Evolutionary conservation across 371 early-diverging fungal species (phyloP), one percentile per base, ranked within the genome.

Genomic region (Syncephalastrum monosporum): DNA sequence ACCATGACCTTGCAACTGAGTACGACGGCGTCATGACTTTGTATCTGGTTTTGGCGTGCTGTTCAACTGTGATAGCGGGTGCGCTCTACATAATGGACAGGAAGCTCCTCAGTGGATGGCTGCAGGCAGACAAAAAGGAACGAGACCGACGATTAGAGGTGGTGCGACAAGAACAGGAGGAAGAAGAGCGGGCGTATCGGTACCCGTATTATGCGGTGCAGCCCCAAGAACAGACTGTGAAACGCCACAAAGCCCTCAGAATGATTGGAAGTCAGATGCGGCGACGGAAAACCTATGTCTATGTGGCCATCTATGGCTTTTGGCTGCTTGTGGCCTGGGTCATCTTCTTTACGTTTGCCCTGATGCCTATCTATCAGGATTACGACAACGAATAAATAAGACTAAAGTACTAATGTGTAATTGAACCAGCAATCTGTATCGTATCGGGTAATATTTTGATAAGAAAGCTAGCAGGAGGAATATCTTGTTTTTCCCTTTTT

Each of bases 1-100:
- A 43, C 2, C 6, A 42, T 0, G 77, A 77, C 53, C 55, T 74
- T 2, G 55, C 63, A 33, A 49, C 47, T 16, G 74, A 77, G 24
- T 77, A 77, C 45, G 51, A 70, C 55, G 72, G 77, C 10, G 77
- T 77, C 42, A 77, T 77, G 77, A 57, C 64, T 21, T 45, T 77
- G 1, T 77, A 74, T 38, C 29, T 77, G 19, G 59, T 64, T 19
- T 70, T 13, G 43, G 70, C 14, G 67, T 58, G 1, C 43, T 49
- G 14, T 7, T 72, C 3, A 72, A 72, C 52, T 67, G 69, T 62
- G 3, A 61, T 77, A 63, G 77, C 46, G 47, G 16, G 38, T 60
- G 7, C 60, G 72, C 14, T 46, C 53, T 23, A 68, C 68, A 13
- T 62, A 3, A 60, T 77, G 64, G 77, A 77, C 56, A 60, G 58